phyloP scores from a whole-genome alignment of 2,329 filamentous ascomycete species.

The Cladosporium phlei region DNA sequence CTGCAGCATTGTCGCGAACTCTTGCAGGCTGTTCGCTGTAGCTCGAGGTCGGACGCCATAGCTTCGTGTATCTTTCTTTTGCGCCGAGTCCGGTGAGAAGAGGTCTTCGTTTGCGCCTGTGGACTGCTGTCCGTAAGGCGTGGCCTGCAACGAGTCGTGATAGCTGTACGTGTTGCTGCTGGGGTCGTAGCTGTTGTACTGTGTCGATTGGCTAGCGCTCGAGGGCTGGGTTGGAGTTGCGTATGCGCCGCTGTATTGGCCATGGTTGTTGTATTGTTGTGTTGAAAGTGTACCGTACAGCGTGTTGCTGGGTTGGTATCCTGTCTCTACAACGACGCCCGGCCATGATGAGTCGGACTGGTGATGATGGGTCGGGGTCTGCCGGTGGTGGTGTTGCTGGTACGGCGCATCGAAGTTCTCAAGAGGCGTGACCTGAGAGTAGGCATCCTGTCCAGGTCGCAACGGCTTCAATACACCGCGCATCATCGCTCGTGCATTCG shows the following conservation, averaged over 20 bases:
- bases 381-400: too few relatives aligned
- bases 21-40: not conserved
- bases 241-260: conserved; percentile 1
- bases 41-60: not conserved
- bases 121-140: not conserved
- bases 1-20: not conserved
- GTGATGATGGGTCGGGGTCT: too few relatives aligned
- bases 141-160: not conserved
- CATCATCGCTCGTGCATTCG: not conserved
- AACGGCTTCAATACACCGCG: conserved; percentile 3
- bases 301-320: not conserved
- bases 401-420: not conserved
- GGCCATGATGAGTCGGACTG: too few relatives aligned
- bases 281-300: not conserved
- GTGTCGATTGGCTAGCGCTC: not conserved
- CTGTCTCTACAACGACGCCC: not conserved
- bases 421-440: not conserved
- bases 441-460: not conserved
- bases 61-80: not conserved
- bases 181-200: not conserved
- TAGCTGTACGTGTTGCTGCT: not conserved
- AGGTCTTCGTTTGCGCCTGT: not conserved
- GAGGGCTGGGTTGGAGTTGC: not conserved
- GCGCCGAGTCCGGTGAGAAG: not conserved
- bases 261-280: not conserved